Conservation (phyloP, 2,329 filamentous ascomycete genomes). For the Trichoderma oligosporum region DNA sequence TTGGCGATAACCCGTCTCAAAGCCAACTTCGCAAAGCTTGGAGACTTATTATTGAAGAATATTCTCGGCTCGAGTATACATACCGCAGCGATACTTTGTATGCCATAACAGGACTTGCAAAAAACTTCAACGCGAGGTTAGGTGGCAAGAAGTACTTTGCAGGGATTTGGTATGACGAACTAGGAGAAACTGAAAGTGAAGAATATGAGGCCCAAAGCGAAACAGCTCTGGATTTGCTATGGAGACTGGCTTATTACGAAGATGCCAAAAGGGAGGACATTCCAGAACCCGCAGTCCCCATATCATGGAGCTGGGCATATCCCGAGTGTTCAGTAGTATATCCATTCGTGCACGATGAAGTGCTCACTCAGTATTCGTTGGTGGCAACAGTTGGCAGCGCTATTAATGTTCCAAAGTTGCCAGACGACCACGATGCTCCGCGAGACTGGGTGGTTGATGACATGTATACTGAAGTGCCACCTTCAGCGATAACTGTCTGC, state of each 20-base stretch:
- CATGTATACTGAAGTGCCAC: slow-evolving; percentile 15
- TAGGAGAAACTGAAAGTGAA: background rate
- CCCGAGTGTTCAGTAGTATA: slow-evolving; percentile 11
- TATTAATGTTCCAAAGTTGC: slow-evolving; percentile 4
- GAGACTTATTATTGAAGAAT: slow-evolving; percentile 10
- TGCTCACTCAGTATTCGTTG: background rate
- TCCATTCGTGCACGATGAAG: slow-evolving; percentile 10
- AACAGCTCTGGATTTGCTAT: slow-evolving; percentile 4
- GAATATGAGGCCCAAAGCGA: background rate
- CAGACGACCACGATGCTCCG: slow-evolving; percentile 3
- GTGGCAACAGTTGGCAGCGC: background rate
- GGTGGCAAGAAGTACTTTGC: slow-evolving; percentile 11
- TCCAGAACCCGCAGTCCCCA: slow-evolving; percentile 1
- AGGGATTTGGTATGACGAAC: slow-evolving; percentile 13
- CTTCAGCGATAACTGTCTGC: background rate
- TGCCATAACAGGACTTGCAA: slow-evolving; percentile 13
- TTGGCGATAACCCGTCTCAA: slow-evolving; percentile 9
- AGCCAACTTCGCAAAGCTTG: slow-evolving; percentile 8
- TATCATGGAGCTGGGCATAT: slow-evolving; percentile 15
- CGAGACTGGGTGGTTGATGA: slow-evolving; percentile 9
- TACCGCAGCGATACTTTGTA: slow-evolving; percentile 16
- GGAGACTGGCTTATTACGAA: slow-evolving; percentile 2
- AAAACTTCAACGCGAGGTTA: slow-evolving; percentile 8
- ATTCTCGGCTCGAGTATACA: slow-evolving; percentile 9
- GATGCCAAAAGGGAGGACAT: background rate